Conservation (phyloP, 2,329 filamentous ascomycete genomes). For the Xenosphaeropsis pyriputrescens region DNA sequence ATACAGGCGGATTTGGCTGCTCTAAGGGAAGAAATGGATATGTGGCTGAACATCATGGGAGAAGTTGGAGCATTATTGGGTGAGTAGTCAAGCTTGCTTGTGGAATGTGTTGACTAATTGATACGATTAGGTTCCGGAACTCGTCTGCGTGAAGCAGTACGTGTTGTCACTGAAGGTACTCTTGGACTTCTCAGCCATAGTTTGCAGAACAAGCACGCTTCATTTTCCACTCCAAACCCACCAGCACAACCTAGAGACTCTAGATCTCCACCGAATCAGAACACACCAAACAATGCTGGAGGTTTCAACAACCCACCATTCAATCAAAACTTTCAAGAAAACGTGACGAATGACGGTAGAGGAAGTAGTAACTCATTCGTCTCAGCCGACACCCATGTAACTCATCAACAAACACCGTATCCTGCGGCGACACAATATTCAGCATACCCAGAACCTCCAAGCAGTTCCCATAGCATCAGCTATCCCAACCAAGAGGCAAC, state of each 20-base stretch:
- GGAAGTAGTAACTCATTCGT: background rate
- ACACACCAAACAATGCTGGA: conserved; percentile 3
- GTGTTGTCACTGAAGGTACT: conserved; percentile 29
- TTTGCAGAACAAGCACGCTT: conserved; percentile 21
- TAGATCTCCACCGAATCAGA: background rate
- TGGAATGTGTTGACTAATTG: no score
- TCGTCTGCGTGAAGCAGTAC: conserved; percentile 30
- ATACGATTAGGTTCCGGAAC: conserved; percentile 25
- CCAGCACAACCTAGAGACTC: background rate
- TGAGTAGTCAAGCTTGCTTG: conserved; percentile 22
- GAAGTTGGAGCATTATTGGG: conserved; percentile 54
- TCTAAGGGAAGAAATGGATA: conserved; percentile 53
- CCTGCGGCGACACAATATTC: conserved; percentile 16
- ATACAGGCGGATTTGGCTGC: conserved; percentile 39
- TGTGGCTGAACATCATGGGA: conserved; percentile 53
- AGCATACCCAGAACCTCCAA: conserved; percentile 9
- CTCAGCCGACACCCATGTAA: conserved; percentile 3
- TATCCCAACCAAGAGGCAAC: conserved; percentile 11
- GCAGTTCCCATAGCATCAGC: conserved; percentile 5
- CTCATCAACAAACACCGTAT: conserved; percentile 15
- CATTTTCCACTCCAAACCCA: conserved; percentile 5
- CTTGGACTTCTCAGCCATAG: conserved; percentile 27
- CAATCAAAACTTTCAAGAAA: conserved; percentile 4
- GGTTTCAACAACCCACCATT: conserved; percentile 1
- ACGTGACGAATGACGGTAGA: no score